Conservation (phyloP, 192 early-diverging fungal species). For the Umbelopsis vinacea region DNA sequence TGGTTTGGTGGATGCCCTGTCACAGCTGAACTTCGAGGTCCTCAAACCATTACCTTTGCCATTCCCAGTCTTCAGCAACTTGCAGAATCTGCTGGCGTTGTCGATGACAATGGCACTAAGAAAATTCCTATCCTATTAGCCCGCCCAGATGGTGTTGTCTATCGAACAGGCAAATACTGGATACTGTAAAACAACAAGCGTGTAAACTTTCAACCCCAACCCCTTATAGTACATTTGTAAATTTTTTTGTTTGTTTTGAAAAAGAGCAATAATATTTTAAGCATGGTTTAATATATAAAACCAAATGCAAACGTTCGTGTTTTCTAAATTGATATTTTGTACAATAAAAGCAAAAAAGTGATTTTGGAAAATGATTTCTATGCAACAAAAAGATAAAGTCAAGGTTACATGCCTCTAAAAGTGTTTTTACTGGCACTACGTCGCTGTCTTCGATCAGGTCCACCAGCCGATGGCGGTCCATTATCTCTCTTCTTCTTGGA, state of each 20-base stretch:
- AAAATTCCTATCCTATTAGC: slow-evolving; percentile 37
- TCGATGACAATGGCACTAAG: slow-evolving; percentile 10
- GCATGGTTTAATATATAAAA: neutral
- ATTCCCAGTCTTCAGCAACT: slow-evolving; percentile 42
- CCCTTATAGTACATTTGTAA: neutral
- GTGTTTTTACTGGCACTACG: slow-evolving; percentile 37
- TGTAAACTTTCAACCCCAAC: neutral
- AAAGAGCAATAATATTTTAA: neutral
- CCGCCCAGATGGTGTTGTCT: slow-evolving; percentile 45
- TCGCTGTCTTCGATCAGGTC: slow-evolving; percentile 19
- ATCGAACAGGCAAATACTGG: slow-evolving; percentile 38
- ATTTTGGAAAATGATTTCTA: slow-evolving; percentile 5
- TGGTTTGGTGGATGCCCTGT: slow-evolving; percentile 66
- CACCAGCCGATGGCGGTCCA: neutral
- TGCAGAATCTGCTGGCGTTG: slow-evolving; percentile 13
- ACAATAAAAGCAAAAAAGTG: slow-evolving; percentile 6
- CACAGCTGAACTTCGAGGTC: slow-evolving; percentile 48
- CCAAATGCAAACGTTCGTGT: neutral
- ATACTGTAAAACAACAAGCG: slow-evolving; percentile 19
- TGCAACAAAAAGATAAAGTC: neutral
- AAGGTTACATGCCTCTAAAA: slow-evolving; percentile 31
- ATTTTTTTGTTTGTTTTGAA: neutral
- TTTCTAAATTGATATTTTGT: slow-evolving; percentile 13
- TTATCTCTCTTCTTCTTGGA: slow-evolving; percentile 24
- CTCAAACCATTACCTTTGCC: slow-evolving; percentile 45